Base-by-base conservation (phyloP, 495 filamentous ascomycete genomes). In the Lophium mytilinum region DNA sequence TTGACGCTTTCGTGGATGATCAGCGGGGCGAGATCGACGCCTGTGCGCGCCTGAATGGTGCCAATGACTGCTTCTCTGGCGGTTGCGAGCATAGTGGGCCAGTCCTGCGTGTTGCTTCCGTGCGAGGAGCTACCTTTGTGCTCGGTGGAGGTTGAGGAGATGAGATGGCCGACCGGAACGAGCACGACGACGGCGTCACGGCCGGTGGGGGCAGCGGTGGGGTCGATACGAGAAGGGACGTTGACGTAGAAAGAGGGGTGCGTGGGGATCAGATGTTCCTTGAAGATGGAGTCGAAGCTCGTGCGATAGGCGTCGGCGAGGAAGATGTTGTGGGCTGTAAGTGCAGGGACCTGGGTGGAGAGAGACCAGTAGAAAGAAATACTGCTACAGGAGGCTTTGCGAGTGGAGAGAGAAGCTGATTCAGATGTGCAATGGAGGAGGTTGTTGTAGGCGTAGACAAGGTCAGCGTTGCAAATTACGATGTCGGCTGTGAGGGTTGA, bases 331-430 rank as follows among this genome's bases (percentile, higher is more conserved):
- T 89, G 85, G 9, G 81, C 78, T n/a, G 72, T 69, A 1, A 89
- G 72, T 58, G 81, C 74, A 0, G 81, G 79, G 2, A 87, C 66
- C 34, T 72, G 67, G 21, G 73, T 66, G 53, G 77, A 68, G 21
- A 89, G 74, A 17, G 78, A 75, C 85, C 85, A 89, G 72, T 86
- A 89, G 69, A 87, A 87, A 5, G 83, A 87, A 41, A 89, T 85
- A 39, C 80, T 83, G 64, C 80, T 83, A 70, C 85, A 89, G 8
- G 80, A 83, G 35, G 80, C 74, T 0, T 74, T 59, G 1, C 76
- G 69, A 47, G 72, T 70, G 24, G 71, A 58, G 6, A 88, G 74
- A 12, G 72, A 72, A 12, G 67, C 57, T 14, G 78, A 72, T 54
- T 80, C 79, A 1, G 61, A 62, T 7, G 74, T 69, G 6, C 60